Evolutionary conservation across 305 asterid species (phyloP).

Genomic region (Stenogyne calaminthoides): DNA sequence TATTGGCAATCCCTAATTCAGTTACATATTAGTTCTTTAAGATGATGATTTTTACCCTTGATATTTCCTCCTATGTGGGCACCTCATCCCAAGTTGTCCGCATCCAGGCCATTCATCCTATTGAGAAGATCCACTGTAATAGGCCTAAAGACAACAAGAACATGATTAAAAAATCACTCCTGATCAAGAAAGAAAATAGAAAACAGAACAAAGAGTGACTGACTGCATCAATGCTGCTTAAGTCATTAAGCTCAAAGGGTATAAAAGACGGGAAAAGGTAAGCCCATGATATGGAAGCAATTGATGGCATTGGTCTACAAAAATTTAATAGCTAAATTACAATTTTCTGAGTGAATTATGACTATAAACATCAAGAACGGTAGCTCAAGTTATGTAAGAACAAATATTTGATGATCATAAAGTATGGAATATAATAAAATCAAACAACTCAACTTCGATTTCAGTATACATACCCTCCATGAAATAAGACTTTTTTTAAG

Average conservation of each 20-base stretch:
- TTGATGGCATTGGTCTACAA: not conserved
- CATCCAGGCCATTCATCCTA: not conserved
- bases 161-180: not conserved
- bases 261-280: not conserved
- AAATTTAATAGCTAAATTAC: not conserved
- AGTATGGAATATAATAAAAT: not conserved
- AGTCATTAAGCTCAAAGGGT: not conserved
- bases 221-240: not conserved
- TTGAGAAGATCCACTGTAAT: not conserved
- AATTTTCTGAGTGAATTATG: not conserved
- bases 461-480: not conserved
- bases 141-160: not conserved
- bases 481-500: not conserved
- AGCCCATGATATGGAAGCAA: not conserved
- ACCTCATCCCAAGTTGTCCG: not conserved
- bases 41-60: not conserved
- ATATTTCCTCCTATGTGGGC: not conserved
- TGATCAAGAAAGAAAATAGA: not conserved
- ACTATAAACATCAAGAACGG: not conserved
- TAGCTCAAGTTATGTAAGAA: not conserved
- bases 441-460: not conserved
- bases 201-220: not conserved
- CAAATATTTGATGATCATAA: not conserved
- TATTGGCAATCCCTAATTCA: not conserved
- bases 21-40: not conserved